Conservation (phyloP, 1,284 basidiomycete species). For the Cutaneotrichosporon mucoides region DNA sequence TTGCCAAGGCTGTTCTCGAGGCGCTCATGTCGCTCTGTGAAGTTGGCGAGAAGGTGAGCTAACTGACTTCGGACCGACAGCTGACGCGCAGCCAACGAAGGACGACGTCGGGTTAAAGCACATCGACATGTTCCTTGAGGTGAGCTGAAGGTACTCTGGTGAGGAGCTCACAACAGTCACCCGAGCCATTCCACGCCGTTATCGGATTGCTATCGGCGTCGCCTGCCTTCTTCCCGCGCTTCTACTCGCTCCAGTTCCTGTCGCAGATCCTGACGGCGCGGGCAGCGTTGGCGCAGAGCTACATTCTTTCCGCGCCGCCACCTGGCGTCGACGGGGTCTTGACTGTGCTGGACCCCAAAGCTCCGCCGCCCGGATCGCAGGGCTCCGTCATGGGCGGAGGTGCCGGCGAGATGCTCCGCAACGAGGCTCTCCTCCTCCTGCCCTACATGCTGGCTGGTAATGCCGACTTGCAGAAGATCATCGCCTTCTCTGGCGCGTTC, state of each 20-base stretch:
- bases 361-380: conserved; percentile 22
- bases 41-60: conserved; percentile 43
- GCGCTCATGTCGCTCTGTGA: conserved; percentile 60
- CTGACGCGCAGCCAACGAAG: conserved; percentile 44
- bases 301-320: conserved; percentile 61
- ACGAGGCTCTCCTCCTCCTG: conserved; percentile 74
- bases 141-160: too few species aligned
- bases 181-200: conserved; percentile 70
- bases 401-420: conserved; percentile 47
- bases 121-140: conserved; percentile 48
- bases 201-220: conserved; percentile 65
- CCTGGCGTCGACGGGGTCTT: conserved; percentile 47
- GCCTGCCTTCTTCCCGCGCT: conserved; percentile 74
- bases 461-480: conserved; percentile 92
- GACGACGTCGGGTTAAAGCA: conserved; percentile 52
- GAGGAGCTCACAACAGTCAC: conserved; percentile 24
- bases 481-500: conserved; percentile 95
- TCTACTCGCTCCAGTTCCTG: conserved; percentile 79
- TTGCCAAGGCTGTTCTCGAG: conserved; percentile 83
- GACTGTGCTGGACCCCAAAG: conserved; percentile 38
- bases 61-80: too few species aligned
- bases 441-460: conserved; percentile 79
- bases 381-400: conserved; percentile 36
- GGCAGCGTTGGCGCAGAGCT: conserved; percentile 73
- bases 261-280: conserved; percentile 73